Conservation (phyloP, 495 filamentous ascomycete genomes). For the Xylaria palmicola region DNA sequence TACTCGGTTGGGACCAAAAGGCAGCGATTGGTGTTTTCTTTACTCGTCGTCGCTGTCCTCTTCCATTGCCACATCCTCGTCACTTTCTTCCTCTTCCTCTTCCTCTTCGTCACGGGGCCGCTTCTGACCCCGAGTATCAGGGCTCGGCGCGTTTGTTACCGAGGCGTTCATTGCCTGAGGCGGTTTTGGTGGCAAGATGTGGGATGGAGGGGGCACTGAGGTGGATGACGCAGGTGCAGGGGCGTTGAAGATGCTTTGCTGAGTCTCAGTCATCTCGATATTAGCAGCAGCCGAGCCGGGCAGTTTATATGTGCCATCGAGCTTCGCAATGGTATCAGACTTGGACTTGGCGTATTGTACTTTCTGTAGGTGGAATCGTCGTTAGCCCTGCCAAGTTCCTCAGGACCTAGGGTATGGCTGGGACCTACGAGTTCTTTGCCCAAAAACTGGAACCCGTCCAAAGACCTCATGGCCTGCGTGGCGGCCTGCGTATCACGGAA, state of each 20-base stretch:
- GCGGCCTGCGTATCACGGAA: constrained; percentile 84
- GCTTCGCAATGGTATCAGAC: constrained; percentile 79
- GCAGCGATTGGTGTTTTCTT: constrained; percentile 17
- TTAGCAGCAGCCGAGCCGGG: constrained; percentile 54
- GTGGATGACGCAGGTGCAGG: constrained; percentile 54
- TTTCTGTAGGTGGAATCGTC: constrained; percentile 57
- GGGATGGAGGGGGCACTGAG: constrained; percentile 42
- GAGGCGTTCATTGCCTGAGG: constrained; percentile 35
- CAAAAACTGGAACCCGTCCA: constrained; percentile 85
- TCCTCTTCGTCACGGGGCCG: constrained; percentile 66
- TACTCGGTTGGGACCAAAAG: background rate
- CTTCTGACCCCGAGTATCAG: constrained; percentile 56
- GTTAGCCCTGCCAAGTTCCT: constrained; percentile 22
- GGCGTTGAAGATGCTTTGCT: constrained; percentile 78
- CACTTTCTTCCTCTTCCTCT: constrained; percentile 48
- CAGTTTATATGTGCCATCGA: constrained; percentile 83
- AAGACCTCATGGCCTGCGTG: constrained; percentile 83
- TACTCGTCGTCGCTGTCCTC: constrained; percentile 63
- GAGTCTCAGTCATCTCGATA: constrained; percentile 69
- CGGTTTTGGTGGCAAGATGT: constrained; percentile 43
- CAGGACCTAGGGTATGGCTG: background rate
- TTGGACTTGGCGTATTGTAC: constrained; percentile 82
- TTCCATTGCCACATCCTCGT: constrained; percentile 72
- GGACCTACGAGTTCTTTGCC: constrained; percentile 78
- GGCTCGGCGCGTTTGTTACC: constrained; percentile 43